A percentile compares a stretch with the other conserved stretches of the same genome.
Conservation (phyloP, 1,284 basidiomycete species). For the Cutaneotrichosporon arboriforme region DNA sequence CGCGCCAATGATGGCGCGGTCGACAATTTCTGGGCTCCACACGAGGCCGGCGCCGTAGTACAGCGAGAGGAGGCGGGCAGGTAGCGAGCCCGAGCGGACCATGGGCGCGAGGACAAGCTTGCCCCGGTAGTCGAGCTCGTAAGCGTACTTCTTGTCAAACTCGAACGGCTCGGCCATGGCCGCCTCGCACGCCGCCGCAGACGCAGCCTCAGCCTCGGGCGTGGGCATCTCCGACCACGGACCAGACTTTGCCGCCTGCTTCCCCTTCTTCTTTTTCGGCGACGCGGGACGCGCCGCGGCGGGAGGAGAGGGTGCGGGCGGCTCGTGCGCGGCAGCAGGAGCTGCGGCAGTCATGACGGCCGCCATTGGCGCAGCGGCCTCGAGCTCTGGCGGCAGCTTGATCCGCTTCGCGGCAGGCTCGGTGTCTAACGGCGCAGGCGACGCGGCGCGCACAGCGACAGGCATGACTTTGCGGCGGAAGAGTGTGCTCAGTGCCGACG, state of each 20-base stretch:
- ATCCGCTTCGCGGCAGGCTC: conserved; percentile 7
- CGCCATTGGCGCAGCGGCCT: background rate
- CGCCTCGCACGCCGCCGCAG: conserved; percentile 11
- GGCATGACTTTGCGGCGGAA: conserved; percentile 13
- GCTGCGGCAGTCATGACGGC: background rate
- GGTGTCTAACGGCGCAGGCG: background rate
- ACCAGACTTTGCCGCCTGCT: background rate
- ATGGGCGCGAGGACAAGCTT: conserved; percentile 87
- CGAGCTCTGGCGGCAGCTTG: background rate
- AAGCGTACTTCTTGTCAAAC: conserved; percentile 26
- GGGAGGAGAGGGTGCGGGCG: background rate
- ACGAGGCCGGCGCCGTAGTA: conserved; percentile 92
- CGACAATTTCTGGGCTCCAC: conserved; percentile 95
- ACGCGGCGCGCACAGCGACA: conserved; percentile 15
- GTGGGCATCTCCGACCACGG: background rate
- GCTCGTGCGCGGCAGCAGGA: background rate
- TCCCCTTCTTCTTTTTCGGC: conserved; percentile 8
- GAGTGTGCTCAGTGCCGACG: background rate
- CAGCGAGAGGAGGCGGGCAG: conserved; percentile 66
- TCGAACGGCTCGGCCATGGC: conserved; percentile 39
- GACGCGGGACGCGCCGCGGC: background rate
- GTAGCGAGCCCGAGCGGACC: conserved; percentile 76
- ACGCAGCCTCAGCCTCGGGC: conserved; percentile 4
- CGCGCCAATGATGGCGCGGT: conserved; percentile 88
- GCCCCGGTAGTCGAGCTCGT: conserved; percentile 55